Conservation (phyloP, 2,329 filamentous ascomycete genomes). For the Claviceps maximensis region DNA sequence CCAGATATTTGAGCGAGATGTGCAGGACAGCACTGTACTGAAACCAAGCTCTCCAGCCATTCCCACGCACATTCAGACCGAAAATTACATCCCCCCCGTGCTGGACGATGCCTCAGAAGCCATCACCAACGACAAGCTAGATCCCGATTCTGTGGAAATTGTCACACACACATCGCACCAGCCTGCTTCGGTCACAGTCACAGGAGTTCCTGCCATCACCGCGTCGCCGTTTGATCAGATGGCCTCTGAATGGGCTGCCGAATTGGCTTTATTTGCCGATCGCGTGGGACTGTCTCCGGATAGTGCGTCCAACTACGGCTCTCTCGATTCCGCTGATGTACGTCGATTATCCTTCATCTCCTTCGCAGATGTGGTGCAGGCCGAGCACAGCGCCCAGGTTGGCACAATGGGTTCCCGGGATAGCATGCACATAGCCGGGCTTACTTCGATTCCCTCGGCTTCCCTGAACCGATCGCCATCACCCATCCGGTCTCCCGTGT, state of each 20-base stretch:
- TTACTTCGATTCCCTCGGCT: slow-evolving; percentile 45
- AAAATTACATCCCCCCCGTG: slow-evolving; percentile 85
- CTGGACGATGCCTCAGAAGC: slow-evolving; percentile 83
- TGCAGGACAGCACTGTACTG: slow-evolving; percentile 63
- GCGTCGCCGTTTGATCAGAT: slow-evolving; percentile 26
- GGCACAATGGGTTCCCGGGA: slow-evolving; percentile 45
- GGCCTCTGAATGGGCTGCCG: slow-evolving; percentile 42
- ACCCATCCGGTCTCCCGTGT: slow-evolving; percentile 66
- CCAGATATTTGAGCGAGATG: slow-evolving; percentile 87
- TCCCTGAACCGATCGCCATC: slow-evolving; percentile 58
- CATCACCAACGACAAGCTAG: slow-evolving; percentile 74
- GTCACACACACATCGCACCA: slow-evolving; percentile 78
- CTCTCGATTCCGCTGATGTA: slow-evolving; percentile 61
- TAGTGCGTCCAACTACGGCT: slow-evolving; percentile 60
- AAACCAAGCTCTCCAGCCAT: slow-evolving; percentile 71
- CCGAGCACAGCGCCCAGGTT: slow-evolving; percentile 54
- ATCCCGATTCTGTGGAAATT: slow-evolving; percentile 86
- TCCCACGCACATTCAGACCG: slow-evolving; percentile 82
- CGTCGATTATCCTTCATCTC: slow-evolving; percentile 87
- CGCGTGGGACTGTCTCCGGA: slow-evolving; percentile 37
- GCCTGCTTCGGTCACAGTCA: slow-evolving; percentile 57
- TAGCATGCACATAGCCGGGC: slow-evolving; percentile 53
- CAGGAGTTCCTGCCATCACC: slow-evolving; percentile 26
- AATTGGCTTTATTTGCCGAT: slow-evolving; percentile 40
- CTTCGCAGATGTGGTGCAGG: slow-evolving; percentile 88